Base-by-base conservation (phyloP, 441 rosid species). In the Rhodomyrtus psidioides region DNA sequence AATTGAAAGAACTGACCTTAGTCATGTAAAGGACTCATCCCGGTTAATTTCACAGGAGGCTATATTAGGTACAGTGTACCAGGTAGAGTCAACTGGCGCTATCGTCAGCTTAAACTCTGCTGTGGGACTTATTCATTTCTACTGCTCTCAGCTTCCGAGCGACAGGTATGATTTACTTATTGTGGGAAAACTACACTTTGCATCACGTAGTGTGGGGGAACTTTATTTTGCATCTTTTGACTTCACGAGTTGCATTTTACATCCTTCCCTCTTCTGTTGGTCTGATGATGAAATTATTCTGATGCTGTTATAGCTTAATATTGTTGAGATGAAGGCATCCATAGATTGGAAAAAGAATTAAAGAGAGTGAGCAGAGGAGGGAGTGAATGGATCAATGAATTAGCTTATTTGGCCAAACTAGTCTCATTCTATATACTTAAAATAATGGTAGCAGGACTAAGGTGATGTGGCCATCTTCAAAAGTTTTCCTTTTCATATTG, bases 101-200 rank as follows among this genome's bases (percentile, higher is more conserved):
- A 85, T 95, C 86, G 99, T 96, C 90, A 98, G 99, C 95, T 93
- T 98, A 86, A 98, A 98, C 90, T 96, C 99, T 81, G 98, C 99
- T 70, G 98, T 98, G 85, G 99, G 99, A 74, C 97, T 98, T 65
- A 85, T 98, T 86, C 98, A 96, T 89, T 95, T 98, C 89, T 98
- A 94, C 91, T 98, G 99, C 89, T 98, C 99, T 87, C 98, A 98
- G 94, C 92, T 98, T 85, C 99, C 99, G 6, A 97, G 99, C 85
- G 99, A 98, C 94, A 96, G 99, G 99, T 95, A 82, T 75, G 34
- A 60, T 53, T 17, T 70, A 82, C 57, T 88, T 85, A 56, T 83
- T 65, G 34, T 46, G 83, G 46, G 27, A 62, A 54, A 49, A 56
- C 58, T 59, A 84, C 82, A 82, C 44, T 82, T 54, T 49, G 44